Percentiles rank a stretch among this genome's conserved stretches.
Conservation (phyloP, 345 rosid genomes). For the Excoecaria agallocha region DNA sequence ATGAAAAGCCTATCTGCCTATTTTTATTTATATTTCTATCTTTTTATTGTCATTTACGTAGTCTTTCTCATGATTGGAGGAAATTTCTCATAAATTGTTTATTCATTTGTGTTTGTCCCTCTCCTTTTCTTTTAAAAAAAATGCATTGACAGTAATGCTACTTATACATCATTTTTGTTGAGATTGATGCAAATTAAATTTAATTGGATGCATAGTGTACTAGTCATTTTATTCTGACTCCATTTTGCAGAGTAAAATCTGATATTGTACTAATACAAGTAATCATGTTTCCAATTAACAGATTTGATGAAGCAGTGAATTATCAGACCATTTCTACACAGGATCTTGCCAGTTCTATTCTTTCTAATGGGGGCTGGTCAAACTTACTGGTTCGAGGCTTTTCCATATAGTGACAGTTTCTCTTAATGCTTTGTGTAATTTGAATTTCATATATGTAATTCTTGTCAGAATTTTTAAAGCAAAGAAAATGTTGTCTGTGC, state of each 20-base stretch:
- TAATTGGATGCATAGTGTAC: not conserved
- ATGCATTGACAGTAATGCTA: not conserved
- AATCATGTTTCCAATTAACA: constrained; percentile 26
- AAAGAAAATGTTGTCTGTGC: not conserved
- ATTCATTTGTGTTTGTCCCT: not conserved
- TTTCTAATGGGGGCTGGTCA: constrained; percentile 75
- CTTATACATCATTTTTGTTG: not conserved
- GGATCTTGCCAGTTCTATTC: constrained; percentile 68
- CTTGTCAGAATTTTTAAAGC: not conserved
- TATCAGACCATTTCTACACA: constrained; percentile 69
- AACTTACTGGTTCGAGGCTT: constrained; percentile 57
- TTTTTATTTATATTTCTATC: not conserved
- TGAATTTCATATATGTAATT: not conserved
- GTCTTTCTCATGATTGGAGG: not conserved
- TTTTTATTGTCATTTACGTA: not conserved
- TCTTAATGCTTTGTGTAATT: not conserved
- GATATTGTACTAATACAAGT: constrained; percentile 7
- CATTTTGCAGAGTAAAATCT: not conserved
- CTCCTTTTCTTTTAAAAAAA: not conserved
- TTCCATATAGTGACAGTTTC: not conserved
- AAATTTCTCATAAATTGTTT: not conserved
- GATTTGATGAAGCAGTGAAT: constrained; percentile 46
- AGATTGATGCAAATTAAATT: not conserved
- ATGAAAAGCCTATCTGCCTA: not conserved
- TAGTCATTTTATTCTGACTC: not conserved